A percentile compares a stretch with the other conserved stretches of the same genome.
phyloP scores from a whole-genome alignment of 2,329 filamentous ascomycete species.

The Diaporthe australafricana region DNA sequence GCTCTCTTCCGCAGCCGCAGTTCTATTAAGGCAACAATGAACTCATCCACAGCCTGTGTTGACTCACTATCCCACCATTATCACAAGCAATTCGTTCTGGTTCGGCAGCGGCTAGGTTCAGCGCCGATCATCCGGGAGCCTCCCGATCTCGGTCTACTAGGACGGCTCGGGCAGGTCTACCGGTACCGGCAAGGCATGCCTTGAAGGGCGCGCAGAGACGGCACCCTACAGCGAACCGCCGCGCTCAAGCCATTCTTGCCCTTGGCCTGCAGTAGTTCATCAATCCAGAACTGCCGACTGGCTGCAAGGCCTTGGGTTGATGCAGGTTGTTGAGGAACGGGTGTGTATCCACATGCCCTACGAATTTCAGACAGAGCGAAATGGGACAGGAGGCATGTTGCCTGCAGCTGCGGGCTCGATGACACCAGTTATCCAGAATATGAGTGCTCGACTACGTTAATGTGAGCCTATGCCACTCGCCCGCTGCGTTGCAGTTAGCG shows the following conservation, averaged over 20 bases:
- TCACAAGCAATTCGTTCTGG: neutral
- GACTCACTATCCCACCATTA: neutral
- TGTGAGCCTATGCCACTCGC: neutral
- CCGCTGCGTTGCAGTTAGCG: neutral
- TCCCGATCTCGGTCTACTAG: constrained; percentile 19
- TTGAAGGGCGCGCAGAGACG: constrained; percentile 9
- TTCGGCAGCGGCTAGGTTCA: neutral
- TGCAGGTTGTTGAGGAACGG: neutral
- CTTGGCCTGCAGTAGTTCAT: constrained; percentile 17
- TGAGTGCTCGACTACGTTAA: neutral
- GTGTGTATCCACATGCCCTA: neutral
- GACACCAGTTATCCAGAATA: neutral
- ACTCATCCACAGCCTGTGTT: neutral
- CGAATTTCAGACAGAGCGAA: too few species aligned
- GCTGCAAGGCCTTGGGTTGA: neutral
- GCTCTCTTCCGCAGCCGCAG: neutral
- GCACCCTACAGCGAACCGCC: neutral
- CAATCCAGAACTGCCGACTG: neutral
- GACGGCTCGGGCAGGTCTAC: constrained; percentile 2
- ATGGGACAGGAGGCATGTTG: neutral
- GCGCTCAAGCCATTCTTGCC: neutral
- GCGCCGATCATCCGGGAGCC: constrained; percentile 3
- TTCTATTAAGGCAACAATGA: too few species aligned
- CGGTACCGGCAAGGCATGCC: constrained; percentile 9
- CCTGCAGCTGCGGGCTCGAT: neutral